Evolutionary conservation across 2,329 filamentous ascomycete genomes (phyloP), one percentile per base, ranked within the genome.

Genomic region (Alternaria brassicae): DNA sequence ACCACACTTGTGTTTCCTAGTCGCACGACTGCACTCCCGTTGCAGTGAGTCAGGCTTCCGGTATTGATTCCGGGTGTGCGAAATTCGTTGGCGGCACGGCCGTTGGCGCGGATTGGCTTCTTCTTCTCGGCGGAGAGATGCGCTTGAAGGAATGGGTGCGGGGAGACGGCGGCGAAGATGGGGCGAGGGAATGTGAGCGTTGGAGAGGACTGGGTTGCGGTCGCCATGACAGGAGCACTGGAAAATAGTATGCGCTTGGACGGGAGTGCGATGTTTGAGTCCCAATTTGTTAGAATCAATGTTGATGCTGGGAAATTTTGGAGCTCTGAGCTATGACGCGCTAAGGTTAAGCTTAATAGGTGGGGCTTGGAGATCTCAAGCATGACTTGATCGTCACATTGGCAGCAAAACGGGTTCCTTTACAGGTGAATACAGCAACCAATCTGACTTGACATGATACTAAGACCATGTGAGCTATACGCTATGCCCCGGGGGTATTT

Each of bases 1-100:
- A 99, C 93, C n/a, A 93, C 92, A 1, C 92, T 93, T 1, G 94
- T 98, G 77, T 96, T 92, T 45, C 95, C 95, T 51, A 91, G 83
- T 34, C 95, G 88, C 49, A 98, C 91, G 0, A 98, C 89, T 1
- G 94, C 90, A 70, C 92, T 96, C 51, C 95, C 95, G 74, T 96
- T 89, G 56, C 92, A 90, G 77, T 99, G 93, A 0, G 92, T 91
- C 49, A 99, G 83, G 21, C 92, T 95, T 25, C 91, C 91, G 0
- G 88, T 88, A 78, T 97, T 95, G 69, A 95, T 84, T 32, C 88
- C 88, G n/a, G 91, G 88, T 21, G 83, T 77, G 42, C 95, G 89
- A 58, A 89, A 87, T 70, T 93, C 85, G 28, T 85, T 81, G 6
- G 91, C 86, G 2, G 83, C 78, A 66, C 95, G 91, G 63, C 91